Evolutionary conservation across 176 grass and related monocot species (phyloP).

Genomic region (Carex littledalei): DNA sequence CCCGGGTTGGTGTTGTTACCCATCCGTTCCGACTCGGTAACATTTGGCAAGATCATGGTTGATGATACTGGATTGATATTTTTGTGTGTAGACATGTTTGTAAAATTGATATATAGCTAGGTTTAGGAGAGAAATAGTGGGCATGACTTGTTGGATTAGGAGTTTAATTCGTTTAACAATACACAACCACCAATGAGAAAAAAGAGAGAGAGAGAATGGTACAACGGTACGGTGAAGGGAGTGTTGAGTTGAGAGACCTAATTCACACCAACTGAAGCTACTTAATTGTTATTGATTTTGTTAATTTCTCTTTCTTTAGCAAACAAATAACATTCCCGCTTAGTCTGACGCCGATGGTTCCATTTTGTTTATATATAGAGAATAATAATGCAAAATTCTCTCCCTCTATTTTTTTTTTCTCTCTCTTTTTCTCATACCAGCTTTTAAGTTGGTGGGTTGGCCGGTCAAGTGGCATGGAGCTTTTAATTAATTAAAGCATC

Average conservation of each 20-base stretch:
- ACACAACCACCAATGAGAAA: conserved; percentile 22
- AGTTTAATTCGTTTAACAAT: conserved; percentile 12
- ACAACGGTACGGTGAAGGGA: conserved; percentile 1
- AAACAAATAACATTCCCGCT: background rate
- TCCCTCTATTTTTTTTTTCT: background rate
- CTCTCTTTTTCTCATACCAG: background rate
- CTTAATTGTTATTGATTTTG: background rate
- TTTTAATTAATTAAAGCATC: background rate
- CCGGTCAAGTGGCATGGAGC: background rate
- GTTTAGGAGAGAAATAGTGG: background rate
- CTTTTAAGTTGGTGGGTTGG: background rate
- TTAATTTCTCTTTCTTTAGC: background rate
- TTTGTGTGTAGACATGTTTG: background rate
- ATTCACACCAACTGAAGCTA: conserved; percentile 21
- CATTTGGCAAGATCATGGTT: conserved; percentile 1
- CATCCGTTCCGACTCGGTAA: background rate
- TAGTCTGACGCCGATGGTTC: background rate
- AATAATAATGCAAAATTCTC: background rate
- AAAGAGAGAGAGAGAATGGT: background rate
- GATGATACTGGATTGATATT: background rate
- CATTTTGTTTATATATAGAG: background rate
- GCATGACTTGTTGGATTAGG: conserved; percentile 28
- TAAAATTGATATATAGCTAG: conserved; percentile 15
- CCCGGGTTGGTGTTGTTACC: background rate
- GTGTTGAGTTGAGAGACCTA: conserved; percentile 23